A percentile compares a stretch with the other conserved stretches of the same genome.
Conservation (phyloP, 345 rosid species). For the Aquilaria yunnanensis region DNA sequence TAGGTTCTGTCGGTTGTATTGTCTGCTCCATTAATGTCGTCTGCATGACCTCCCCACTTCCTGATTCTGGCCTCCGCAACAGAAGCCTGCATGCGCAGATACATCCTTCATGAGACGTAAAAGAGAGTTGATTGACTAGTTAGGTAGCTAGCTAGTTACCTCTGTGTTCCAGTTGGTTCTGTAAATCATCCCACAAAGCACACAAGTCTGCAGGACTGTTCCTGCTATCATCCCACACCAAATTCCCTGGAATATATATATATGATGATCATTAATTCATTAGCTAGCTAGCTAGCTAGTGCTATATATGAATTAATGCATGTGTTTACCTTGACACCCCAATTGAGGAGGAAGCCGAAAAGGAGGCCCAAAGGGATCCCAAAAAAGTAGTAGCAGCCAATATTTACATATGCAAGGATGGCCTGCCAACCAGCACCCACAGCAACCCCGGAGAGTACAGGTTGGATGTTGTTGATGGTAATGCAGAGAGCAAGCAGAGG, state of each 20-base stretch:
- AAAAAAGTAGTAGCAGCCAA: constrained; percentile 52
- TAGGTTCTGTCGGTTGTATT: too few species aligned
- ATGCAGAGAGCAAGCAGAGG: constrained; percentile 62
- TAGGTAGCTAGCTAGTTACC: constrained; percentile 14
- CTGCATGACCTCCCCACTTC: constrained; percentile 53
- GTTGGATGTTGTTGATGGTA: constrained; percentile 61
- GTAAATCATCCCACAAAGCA: constrained; percentile 45
- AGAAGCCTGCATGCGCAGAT: constrained; percentile 42
- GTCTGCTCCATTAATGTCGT: too few species aligned
- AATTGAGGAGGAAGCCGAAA: constrained; percentile 37
- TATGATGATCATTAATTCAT: background rate
- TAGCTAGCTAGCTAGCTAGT: background rate
- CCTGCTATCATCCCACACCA: constrained; percentile 70
- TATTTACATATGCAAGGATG: constrained; percentile 55
- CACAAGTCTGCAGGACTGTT: constrained; percentile 42
- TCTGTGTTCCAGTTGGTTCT: constrained; percentile 64
- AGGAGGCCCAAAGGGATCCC: constrained; percentile 67
- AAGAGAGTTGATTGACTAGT: too few species aligned
- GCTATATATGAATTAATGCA: background rate
- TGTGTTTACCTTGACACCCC: constrained; percentile 38
- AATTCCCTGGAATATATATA: constrained; percentile 42
- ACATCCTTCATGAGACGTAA: too few species aligned
- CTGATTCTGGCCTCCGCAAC: constrained; percentile 54
- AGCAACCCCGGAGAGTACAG: constrained; percentile 75
- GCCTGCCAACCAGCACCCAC: constrained; percentile 81